These are phyloP conservation scores for Thuja plicata DNA, from an alignment of 83 land plant species.

Conservation along the genomic window DNA sequence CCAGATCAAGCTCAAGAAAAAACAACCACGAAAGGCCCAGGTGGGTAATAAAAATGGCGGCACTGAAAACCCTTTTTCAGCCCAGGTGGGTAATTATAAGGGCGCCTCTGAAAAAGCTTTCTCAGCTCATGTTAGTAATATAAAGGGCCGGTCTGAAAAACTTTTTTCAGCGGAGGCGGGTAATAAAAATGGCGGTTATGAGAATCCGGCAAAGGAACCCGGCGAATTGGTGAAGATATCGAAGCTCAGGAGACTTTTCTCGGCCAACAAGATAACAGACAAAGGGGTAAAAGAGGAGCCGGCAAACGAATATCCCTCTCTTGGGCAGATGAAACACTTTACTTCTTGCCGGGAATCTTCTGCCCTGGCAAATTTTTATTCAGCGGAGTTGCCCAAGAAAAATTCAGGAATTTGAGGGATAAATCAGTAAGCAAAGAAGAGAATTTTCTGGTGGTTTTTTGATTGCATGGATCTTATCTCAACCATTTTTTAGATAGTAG, in stretches of 20 bases:
- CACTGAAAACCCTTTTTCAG: too few relatives aligned
- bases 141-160: too few relatives aligned
- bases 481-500: too few relatives aligned
- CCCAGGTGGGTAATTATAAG: neutral
- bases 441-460: too few relatives aligned
- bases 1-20: neutral
- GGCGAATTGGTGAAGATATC: neutral
- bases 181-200: neutral
- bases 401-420: neutral
- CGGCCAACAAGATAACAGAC: neutral
- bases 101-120: too few relatives aligned
- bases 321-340: neutral
- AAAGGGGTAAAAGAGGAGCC: neutral
- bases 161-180: too few relatives aligned
- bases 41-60: neutral
- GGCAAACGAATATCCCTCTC: neutral
- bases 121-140: too few relatives aligned
- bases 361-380: neutral
- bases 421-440: too few relatives aligned
- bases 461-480: too few relatives aligned
- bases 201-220: neutral
- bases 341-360: neutral
- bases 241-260: neutral
- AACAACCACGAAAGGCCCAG: neutral
- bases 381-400: neutral